Base-by-base conservation (phyloP, 1,284 basidiomycete genomes). In the Ceratobasidium sp. region DNA sequence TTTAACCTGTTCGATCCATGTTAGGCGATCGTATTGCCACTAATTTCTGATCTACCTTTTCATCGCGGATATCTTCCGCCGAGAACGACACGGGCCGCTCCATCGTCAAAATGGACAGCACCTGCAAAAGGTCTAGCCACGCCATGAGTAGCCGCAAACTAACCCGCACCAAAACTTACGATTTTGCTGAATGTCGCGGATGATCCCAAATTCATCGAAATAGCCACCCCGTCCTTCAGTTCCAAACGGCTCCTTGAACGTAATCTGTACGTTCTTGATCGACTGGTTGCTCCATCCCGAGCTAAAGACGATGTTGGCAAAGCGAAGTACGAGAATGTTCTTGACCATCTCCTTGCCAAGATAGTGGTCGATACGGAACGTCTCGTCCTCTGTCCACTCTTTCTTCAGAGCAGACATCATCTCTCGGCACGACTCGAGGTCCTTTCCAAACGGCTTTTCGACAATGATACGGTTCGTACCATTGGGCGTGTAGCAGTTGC, bases 301-400 rank as follows among this genome's bases (percentile, higher is more conserved):
- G 79, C 91, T 90, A 85, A 98, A 85, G 40, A 96, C 94, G 80
- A 96, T 86, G 85, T 98, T 98, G 79, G 95, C 96, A 82, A 98
- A 98, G 56, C 96, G 92, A 67, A 98, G 87, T 44, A 98, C 95
- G 78, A 98, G 92, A 76, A 98, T 84, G 84, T 98, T 98, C 88
- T 98, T 98, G 83, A 98, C 94, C 96, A 98, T 98, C 88, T 98
- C 96, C 87, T 98, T 98, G 79, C 96, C 96, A 76, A 98, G 92
- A 84, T 98, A 98, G 83, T 98, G 96, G 85, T 98, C 96, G 83
- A 98, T 98, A 79, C 96, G 94, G 90, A 95, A 98, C 9, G 96
- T 98, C 87, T 98, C 96, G 61, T 97, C 94, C 85, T 98, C 96
- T 4, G 88, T 88, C 96, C 96, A 98, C 80, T 95, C 90, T 80